phyloP scores from a whole-genome alignment of 352 stramenopile genomes.

The Phytophthora macrochlamydospora region DNA sequence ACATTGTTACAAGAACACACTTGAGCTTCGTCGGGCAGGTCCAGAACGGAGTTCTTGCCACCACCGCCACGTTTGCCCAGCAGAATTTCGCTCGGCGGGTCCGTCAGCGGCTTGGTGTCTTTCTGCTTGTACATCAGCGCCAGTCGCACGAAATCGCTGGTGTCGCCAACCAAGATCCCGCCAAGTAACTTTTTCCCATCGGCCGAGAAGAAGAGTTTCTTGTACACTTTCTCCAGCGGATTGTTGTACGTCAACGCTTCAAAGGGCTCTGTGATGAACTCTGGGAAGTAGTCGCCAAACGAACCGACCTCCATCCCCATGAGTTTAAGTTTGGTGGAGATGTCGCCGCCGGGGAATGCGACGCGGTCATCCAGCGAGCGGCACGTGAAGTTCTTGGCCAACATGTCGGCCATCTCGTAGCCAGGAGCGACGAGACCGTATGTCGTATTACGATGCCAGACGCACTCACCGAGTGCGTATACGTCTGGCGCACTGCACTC shows the following conservation, averaged over 20 bases:
- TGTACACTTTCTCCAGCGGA: slow-evolving; percentile 88
- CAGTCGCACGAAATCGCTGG: slow-evolving; percentile 88
- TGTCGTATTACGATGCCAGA: slow-evolving; percentile 90
- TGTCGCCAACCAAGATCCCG: slow-evolving; percentile 92
- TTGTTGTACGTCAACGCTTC: slow-evolving; percentile 90
- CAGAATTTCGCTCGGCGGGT: slow-evolving; percentile 63
- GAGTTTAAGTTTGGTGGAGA: slow-evolving; percentile 94
- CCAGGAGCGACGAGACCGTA: slow-evolving; percentile 94
- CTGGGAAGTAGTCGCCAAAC: slow-evolving; percentile 86
- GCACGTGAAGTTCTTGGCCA: slow-evolving; percentile 80
- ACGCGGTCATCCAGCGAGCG: slow-evolving; percentile 30
- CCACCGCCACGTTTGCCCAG: slow-evolving; percentile 45
- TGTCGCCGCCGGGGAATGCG: slow-evolving; percentile 85
- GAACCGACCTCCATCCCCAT: slow-evolving; percentile 93
- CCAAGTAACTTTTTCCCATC: slow-evolving; percentile 75
- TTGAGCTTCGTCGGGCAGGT: slow-evolving; percentile 81
- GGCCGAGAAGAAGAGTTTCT: slow-evolving; percentile 93
- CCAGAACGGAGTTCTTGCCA: slow-evolving; percentile 44
- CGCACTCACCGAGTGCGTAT: slow-evolving; percentile 92
- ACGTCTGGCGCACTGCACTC: slow-evolving; percentile 75
- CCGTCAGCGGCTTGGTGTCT: slow-evolving; percentile 55
- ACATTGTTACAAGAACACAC: slow-evolving; percentile 95
- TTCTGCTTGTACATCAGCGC: slow-evolving; percentile 62
- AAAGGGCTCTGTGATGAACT: slow-evolving; percentile 77
- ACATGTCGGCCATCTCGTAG: slow-evolving; percentile 91